Base-by-base conservation (phyloP, 108 stramenopile species). In the Parietichytrium sp. region DNA sequence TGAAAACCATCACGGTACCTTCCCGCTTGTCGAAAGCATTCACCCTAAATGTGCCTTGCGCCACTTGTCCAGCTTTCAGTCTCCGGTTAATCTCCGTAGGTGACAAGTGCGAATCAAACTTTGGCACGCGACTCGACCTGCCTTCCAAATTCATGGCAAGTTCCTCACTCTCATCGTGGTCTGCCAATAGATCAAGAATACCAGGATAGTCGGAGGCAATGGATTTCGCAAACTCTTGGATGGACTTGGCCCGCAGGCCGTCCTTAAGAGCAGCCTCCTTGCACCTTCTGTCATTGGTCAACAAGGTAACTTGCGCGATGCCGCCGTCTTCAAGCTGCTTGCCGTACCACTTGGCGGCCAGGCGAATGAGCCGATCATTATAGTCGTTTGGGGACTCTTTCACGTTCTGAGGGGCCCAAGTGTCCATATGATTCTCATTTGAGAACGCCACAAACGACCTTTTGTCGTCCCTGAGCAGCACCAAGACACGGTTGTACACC, bases 361-460 rank as follows among this genome's bases (percentile, higher is more conserved):
- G 20, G 12, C 89, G 86, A 53, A 91, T 91, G 18, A 83, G 54
- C 16, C 89, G 84, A 84, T 91, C 90, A 49, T 90, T 90, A 48
- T 54, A 52, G 85, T 91, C 90, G 53, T 91, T 91, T 10, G 81
- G 77, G 12, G 88, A 81, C 83, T 91, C 90, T 8, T 80, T 82
- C 6, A 77, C 51, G 30, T 26, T 18, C 48, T 42, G 77, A 10
- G 6, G 29, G 3, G 18, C 6, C n/a, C 20, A 51, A 15, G 82
- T 83, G 10, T 79, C 82, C 1, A 27, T 12, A 54, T 87, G 87
- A 53, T 88, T 85, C 86, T 88, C 85, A 48, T 90, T 90, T 50
- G 90, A 84, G 29, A 88, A 90, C 79, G 88, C 85, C 33, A 90
- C 45, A 38, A 87, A 88, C 1, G 79, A 83, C 6, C 89, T 81